Conservation (phyloP, 2,329 filamentous ascomycete species). For the Microcera coccophila region DNA sequence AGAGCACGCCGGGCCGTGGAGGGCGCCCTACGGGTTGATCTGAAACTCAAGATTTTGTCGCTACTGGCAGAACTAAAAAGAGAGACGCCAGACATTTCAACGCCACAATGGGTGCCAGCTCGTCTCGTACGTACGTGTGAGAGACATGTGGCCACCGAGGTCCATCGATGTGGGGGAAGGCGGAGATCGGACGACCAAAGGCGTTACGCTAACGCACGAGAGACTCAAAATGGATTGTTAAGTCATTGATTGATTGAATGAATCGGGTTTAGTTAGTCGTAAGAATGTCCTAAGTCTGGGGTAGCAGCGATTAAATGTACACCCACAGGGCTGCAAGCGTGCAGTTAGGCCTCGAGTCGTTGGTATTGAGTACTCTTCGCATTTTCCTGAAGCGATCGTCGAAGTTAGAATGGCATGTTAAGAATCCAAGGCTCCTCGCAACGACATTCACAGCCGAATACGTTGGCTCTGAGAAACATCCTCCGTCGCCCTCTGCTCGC, state of each 20-base stretch:
- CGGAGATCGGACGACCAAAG: conserved; percentile 9
- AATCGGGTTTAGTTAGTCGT: neutral
- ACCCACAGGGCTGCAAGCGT: too few relatives aligned
- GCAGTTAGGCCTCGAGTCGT: too few relatives aligned
- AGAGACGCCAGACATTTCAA: neutral
- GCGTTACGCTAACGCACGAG: conserved; percentile 15
- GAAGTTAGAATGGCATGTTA: too few relatives aligned
- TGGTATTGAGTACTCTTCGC: too few relatives aligned
- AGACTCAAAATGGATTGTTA: conserved; percentile 8
- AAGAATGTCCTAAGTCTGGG: conserved; percentile 4
- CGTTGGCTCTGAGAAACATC: too few relatives aligned
- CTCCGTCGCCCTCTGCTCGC: too few relatives aligned
- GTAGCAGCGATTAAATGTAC: too few relatives aligned
- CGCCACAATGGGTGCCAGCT: neutral
- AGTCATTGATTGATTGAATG: neutral
- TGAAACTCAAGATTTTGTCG: neutral
- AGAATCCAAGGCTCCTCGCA: too few relatives aligned
- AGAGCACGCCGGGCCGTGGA: neutral
- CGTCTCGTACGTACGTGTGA: neutral
- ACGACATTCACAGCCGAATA: too few relatives aligned
- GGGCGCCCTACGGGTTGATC: neutral
- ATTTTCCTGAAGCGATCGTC: neutral
- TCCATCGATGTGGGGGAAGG: conserved; percentile 7
- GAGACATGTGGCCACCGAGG: conserved; percentile 4
- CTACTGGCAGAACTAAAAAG: neutral